Percentiles rank a stretch among this genome's conserved stretches.
phyloP scores from a whole-genome alignment of 1,284 basidiomycete species.

The Heterobasidion parviporum region DNA sequence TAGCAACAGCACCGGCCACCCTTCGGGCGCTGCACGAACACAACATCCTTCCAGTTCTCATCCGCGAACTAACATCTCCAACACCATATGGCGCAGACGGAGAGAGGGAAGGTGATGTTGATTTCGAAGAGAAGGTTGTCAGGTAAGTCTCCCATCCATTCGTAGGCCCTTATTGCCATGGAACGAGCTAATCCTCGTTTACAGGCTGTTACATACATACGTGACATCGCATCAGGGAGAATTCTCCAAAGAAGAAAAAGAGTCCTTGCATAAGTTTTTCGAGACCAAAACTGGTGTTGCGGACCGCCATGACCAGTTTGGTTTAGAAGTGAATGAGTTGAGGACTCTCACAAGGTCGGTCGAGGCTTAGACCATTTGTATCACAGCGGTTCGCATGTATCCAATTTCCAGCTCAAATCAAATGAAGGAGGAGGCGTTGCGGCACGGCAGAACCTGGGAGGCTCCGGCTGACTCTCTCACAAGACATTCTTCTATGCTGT shows the following conservation, averaged over 20 bases:
- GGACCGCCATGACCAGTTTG: no score
- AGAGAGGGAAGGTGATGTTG: conserved; percentile 59
- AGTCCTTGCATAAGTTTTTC: conserved; percentile 27
- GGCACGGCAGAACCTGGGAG: no score
- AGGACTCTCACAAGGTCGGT: no score
- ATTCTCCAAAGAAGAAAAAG: conserved; percentile 36
- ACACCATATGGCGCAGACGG: conserved; percentile 64
- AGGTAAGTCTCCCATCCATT: conserved; percentile 32
- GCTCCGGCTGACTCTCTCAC: no score
- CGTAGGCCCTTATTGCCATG: neutral
- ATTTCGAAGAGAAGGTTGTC: conserved; percentile 78
- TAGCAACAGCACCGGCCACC: conserved; percentile 39
- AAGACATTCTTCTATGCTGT: no score
- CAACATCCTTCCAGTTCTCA: conserved; percentile 32
- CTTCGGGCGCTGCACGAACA: conserved; percentile 40
- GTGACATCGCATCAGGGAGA: conserved; percentile 31
- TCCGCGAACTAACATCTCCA: conserved; percentile 39
- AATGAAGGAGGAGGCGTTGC: no score
- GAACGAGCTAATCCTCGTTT: neutral
- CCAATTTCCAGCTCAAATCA: no score
- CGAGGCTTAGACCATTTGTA: no score
- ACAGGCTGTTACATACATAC: conserved; percentile 53
- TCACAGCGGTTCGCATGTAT: no score
- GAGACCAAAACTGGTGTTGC: neutral
- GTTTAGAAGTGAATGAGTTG: no score